phyloP scores from a whole-genome alignment of 345 rosid species.

The Salix brachista region DNA sequence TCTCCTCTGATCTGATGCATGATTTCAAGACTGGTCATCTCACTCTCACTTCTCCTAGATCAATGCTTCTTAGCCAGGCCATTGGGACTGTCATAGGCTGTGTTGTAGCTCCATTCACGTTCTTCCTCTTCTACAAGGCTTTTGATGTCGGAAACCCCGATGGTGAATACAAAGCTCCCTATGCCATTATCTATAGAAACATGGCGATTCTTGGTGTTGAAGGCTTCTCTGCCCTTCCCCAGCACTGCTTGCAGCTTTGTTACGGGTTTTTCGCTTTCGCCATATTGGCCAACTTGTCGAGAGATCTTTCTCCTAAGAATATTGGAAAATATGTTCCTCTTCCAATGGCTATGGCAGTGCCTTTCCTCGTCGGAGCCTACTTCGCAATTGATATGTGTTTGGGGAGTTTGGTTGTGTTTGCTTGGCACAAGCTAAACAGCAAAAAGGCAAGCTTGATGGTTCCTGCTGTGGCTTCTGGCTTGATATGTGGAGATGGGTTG shows the following conservation, averaged over 20 bases:
- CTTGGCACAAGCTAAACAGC: constrained; percentile 24
- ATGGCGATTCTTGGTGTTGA: constrained; percentile 93
- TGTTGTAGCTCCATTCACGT: constrained; percentile 77
- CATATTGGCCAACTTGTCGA: constrained; percentile 49
- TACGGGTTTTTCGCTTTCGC: constrained; percentile 81
- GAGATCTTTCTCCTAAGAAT: constrained; percentile 50
- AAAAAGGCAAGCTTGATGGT: constrained; percentile 56
- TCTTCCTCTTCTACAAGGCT: constrained; percentile 83
- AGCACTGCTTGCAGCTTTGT: constrained; percentile 78
- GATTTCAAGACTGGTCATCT: constrained; percentile 90
- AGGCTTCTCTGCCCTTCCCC: constrained; percentile 91
- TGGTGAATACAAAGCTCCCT: constrained; percentile 95
- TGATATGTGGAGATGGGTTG: constrained; percentile 89
- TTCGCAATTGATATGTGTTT: constrained; percentile 69
- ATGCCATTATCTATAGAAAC: constrained; percentile 73
- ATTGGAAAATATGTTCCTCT: constrained; percentile 75
- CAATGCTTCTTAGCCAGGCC: constrained; percentile 84
- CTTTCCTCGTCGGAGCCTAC: constrained; percentile 84
- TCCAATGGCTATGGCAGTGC: constrained; percentile 98
- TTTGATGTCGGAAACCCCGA: constrained; percentile 88
- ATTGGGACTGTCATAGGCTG: constrained; percentile 87
- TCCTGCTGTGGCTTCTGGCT: constrained; percentile 89
- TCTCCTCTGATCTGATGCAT: constrained; percentile 91
- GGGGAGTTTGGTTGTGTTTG: constrained; percentile 23
- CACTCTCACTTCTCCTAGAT: constrained; percentile 80